Evolutionary conservation across 1,284 basidiomycete genomes (phyloP), one percentile per base, ranked within the genome.

Genomic region (Vanrija pseudolonga): DNA sequence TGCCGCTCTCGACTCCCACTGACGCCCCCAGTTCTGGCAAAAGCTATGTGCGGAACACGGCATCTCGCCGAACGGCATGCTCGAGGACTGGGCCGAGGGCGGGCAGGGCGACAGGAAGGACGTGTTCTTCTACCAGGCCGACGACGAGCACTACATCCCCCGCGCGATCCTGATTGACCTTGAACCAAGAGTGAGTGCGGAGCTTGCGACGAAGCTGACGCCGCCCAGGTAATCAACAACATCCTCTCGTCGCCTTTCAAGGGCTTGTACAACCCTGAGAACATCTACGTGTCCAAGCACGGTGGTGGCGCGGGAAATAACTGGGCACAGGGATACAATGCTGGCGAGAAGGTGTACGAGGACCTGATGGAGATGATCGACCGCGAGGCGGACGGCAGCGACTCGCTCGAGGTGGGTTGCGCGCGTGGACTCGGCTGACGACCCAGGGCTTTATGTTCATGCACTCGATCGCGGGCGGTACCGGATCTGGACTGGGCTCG

Each of bases 351-450:
- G 63, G 85, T 95, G 61, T 97, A 95, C 67, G 95, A 98, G 67
- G 95, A 98, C 65, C 84, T 98, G 49, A 95, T 98, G 85, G 95
- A 99, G 76, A 98, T 98, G 93, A 85, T 98, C 54, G 96, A 98
- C 73, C 83, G 96, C 36, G 96, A 98, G 77, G 95, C 95, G 3
- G 96, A 99, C 71, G 95, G 96, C 4, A 95, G 92, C 72, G 96
- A 99, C 77, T 94, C 90, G 17, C 80, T 99, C 19, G 95, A 98
- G 85, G 95, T 94, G 55, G 56, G 81, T 66, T 7, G 14, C 38
- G 4, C 45, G 7, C 15, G 38, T 36, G 32, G 15, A 17, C 2
- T 3, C 36, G 12, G 23, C 50, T 55, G 36, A 53, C 47, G 8
- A n/a, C 20, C 3, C 69, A 98, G 94, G 96, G 94, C 2, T 98